phyloP scores from a whole-genome alignment of 495 filamentous ascomycete genomes.

The Daldinia loculata region DNA sequence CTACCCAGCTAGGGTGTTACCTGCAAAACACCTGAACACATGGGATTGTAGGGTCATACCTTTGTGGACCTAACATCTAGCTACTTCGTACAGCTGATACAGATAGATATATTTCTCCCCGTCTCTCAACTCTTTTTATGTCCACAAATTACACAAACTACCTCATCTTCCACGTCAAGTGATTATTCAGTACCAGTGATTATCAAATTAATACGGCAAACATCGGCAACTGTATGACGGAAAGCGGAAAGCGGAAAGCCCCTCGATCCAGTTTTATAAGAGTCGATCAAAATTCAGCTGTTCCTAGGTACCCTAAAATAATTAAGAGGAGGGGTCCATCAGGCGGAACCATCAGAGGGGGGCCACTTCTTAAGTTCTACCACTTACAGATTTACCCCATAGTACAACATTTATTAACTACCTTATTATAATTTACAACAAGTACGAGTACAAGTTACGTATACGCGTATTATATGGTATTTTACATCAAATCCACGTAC shows the following conservation, averaged over 20 bases:
- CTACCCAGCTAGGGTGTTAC: slow-evolving; percentile 6
- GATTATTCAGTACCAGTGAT: background rate
- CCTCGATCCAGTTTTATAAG: slow-evolving; percentile 16
- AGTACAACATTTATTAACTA: background rate
- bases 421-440: no score
- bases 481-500: background rate
- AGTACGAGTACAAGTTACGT: background rate
- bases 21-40: slow-evolving; percentile 8
- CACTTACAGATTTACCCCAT: slow-evolving; percentile 1
- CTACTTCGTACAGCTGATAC: background rate
- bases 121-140: background rate
- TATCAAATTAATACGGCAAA: background rate
- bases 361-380: background rate
- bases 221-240: background rate
- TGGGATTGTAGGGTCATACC: background rate
- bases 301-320: slow-evolving; percentile 22
- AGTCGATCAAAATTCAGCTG: slow-evolving; percentile 41
- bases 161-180: background rate
- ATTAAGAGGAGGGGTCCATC: slow-evolving; percentile 19
- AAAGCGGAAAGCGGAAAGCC: slow-evolving; percentile 12
- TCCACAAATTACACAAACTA: background rate
- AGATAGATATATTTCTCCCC: background rate
- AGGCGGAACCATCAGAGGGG: slow-evolving; percentile 4
- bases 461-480: background rate
- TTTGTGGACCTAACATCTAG: background rate